A percentile compares a stretch with the other conserved stretches of the same genome.
phyloP scores from a whole-genome alignment of 2,329 filamentous ascomycete genomes.

The Hypoxylon sp. region DNA sequence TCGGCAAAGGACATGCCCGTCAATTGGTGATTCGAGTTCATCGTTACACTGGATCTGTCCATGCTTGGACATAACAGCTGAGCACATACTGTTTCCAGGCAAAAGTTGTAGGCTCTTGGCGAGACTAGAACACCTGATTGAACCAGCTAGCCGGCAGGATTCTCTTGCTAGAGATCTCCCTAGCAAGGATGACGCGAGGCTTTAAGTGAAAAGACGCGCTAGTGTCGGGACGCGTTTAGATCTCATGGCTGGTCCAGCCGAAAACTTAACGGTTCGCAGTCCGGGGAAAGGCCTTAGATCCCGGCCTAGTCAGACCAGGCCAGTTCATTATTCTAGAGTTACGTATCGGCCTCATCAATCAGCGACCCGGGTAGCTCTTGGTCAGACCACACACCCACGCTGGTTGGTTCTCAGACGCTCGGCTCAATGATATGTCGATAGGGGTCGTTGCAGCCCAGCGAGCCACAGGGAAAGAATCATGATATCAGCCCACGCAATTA shows the following conservation, averaged over 20 bases:
- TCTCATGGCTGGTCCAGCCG: slow-evolving; percentile 29
- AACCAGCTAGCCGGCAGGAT: slow-evolving; percentile 35
- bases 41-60: slow-evolving; percentile 36
- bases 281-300: slow-evolving; percentile 37
- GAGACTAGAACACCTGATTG: slow-evolving; percentile 37
- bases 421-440: slow-evolving; percentile 21
- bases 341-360: slow-evolving; percentile 34
- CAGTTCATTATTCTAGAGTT: slow-evolving; percentile 16
- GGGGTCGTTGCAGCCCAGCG: slow-evolving; percentile 29
- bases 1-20: slow-evolving; percentile 24
- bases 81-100: slow-evolving; percentile 24
- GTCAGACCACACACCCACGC: slow-evolving; percentile 15
- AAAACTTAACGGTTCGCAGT: slow-evolving; percentile 36
- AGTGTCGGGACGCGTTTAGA: slow-evolving; percentile 43
- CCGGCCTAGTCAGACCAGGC: slow-evolving; percentile 14
- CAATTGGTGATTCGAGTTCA: slow-evolving; percentile 29
- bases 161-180: slow-evolving; percentile 32
- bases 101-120: slow-evolving; percentile 45
- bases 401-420: slow-evolving; percentile 14
- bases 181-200: slow-evolving; percentile 41
- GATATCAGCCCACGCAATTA: slow-evolving; percentile 25
- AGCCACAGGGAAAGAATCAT: slow-evolving; percentile 10
- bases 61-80: slow-evolving; percentile 27
- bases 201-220: slow-evolving; percentile 42
- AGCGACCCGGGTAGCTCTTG: slow-evolving; percentile 26